Evolutionary conservation across 2,329 filamentous ascomycete species (phyloP), one percentile per base, ranked within the genome.

Genomic region (Didymella glomerata): DNA sequence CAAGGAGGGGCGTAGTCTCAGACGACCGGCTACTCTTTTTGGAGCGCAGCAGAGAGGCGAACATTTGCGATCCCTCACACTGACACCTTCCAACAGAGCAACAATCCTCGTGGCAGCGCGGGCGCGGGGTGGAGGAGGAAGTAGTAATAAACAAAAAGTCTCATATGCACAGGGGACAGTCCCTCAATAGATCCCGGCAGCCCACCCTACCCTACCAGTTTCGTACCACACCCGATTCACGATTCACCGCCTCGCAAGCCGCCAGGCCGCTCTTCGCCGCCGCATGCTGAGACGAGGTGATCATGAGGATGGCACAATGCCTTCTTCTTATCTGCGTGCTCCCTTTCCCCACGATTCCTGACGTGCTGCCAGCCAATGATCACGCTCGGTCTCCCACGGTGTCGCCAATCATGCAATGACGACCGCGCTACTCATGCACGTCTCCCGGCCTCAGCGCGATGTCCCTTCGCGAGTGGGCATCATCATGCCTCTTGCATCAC

Each of bases 1-100:
- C 66, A 44, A 77, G 70, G 25, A 77, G 71, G 53, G 76, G 76
- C 54, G 76, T 76, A 28, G 69, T 69, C 66, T 78, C 76, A 45
- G 57, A 60, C 48, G 52, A 64, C 48, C 64, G 66, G 36, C 53
- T 56, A 64, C 66, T 65, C 63, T 71, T 70, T 46, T 67, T 72
- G 36, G 69, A 66, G 57, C 68, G 65, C 67, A 77, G 62, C 40
- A 77, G 66, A 68, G 76, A 77, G 59, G 72, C 68, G 65, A 78
- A 77, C 76, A 78, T 78, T 67, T 63, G 65, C 67, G 54, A 48
- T 47, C 50, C 53, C 64, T 57, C 56, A 50, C 48, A 44, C 62
- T 57, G 54, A 50, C 48, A 44, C 62, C 62, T 66, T 61, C 52
- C 50, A 51, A 48, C 48, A 42, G 48, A 58, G 59, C 46, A 57